Percentiles rank a stretch among this genome's conserved stretches.
phyloP scores from a whole-genome alignment of 305 asterid genomes.

The Plantago coronopus region DNA sequence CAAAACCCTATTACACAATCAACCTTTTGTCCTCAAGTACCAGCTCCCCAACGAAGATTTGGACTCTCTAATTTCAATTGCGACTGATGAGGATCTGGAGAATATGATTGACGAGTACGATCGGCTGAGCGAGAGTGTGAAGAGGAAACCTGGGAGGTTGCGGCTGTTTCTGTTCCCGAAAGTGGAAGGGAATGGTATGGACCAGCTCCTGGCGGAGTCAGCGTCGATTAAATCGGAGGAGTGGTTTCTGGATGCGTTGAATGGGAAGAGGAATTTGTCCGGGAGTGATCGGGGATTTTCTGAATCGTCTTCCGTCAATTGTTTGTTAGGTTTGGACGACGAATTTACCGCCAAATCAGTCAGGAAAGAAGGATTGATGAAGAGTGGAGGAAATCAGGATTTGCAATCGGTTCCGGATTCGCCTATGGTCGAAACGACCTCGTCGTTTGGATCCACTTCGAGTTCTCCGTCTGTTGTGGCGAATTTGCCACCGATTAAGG shows the following conservation, averaged over 20 bases:
- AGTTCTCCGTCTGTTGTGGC: conserved; percentile 60
- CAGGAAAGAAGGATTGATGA: conserved; percentile 26
- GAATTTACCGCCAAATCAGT: conserved; percentile 37
- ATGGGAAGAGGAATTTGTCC: conserved; percentile 42
- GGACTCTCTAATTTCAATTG: conserved; percentile 68
- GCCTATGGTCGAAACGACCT: conserved; percentile 62
- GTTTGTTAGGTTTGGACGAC: conserved; percentile 76
- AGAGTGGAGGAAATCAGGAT: conserved; percentile 38
- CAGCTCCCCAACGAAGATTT: conserved; percentile 84
- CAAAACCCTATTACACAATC: conserved; percentile 50
- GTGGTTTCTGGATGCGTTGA: conserved; percentile 75
- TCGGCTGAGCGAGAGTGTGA: conserved; percentile 33
- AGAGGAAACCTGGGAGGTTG: conserved; percentile 37
- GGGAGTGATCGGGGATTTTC: conserved; percentile 53
- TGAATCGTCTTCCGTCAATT: conserved; percentile 74
- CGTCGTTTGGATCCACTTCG: conserved; percentile 83
- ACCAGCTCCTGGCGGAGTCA: conserved; percentile 48
- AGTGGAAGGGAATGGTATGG: conserved; percentile 23
- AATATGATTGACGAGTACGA: conserved; percentile 86
- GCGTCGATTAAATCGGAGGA: conserved; percentile 69
- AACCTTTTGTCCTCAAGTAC: conserved; percentile 57
- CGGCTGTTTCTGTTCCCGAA: conserved; percentile 62
- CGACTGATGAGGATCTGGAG: conserved; percentile 80
- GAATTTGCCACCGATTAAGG: conserved; percentile 72
- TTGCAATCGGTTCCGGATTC: conserved; percentile 79